phyloP scores from a whole-genome alignment of 352 stramenopile genomes.

The Aphanomyces stellatus region DNA sequence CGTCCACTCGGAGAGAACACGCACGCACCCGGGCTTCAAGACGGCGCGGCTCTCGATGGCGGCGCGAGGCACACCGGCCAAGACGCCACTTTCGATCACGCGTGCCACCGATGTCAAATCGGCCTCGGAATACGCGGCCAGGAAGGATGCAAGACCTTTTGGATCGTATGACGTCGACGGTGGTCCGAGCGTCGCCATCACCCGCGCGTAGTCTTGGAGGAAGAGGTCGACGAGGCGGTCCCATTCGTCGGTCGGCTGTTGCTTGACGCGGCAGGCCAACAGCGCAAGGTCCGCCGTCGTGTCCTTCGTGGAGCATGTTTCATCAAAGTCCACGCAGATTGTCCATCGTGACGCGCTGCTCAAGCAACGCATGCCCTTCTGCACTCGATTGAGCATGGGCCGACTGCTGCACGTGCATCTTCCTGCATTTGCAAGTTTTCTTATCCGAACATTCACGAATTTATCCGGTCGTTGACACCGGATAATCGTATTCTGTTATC shows the following conservation, averaged over 20 bases:
- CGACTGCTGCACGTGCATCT: too few relatives aligned
- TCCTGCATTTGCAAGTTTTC: too few relatives aligned
- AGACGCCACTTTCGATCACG: neutral
- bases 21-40: neutral
- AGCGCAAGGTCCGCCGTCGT: conserved; percentile 4
- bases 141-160: neutral
- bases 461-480: neutral
- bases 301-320: neutral
- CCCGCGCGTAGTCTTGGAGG: neutral
- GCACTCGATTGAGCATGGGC: too few relatives aligned
- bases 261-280: neutral
- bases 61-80: neutral
- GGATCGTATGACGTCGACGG: neutral
- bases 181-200: neutral
- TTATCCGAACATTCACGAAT: neutral
- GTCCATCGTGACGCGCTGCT: too few relatives aligned
- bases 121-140: neutral
- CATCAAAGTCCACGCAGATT: conserved; percentile 13
- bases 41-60: neutral
- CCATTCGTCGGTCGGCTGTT: neutral
- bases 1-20: neutral
- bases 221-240: neutral
- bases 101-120: neutral
- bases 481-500: too few relatives aligned
- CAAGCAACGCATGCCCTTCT: too few relatives aligned